Evolutionary conservation across 1,284 basidiomycete species (phyloP).

Genomic region (Cystobasidium pallidum): DNA sequence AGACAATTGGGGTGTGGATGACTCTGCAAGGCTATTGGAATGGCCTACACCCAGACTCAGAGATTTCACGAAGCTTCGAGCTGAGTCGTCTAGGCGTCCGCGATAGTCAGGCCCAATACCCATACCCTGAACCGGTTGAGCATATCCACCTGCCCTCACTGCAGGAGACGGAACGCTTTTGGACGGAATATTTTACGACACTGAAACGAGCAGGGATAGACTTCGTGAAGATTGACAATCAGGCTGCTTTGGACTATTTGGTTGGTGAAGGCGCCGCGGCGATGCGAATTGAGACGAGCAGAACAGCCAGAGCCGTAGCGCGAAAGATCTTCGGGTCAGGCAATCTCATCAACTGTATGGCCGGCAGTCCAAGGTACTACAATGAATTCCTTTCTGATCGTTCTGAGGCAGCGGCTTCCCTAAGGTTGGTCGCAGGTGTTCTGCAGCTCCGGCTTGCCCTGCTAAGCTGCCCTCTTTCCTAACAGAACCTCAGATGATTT

Average conservation of each 20-base stretch:
- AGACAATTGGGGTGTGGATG: constrained; percentile 51
- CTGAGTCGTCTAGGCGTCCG: constrained; percentile 28
- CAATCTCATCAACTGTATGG: constrained; percentile 54
- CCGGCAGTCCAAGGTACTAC: constrained; percentile 45
- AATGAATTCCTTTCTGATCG: constrained; percentile 18
- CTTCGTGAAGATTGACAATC: constrained; percentile 56
- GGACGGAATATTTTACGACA: constrained; percentile 51
- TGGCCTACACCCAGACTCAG: constrained; percentile 45
- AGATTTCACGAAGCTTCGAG: constrained; percentile 42
- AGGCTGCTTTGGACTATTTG: constrained; percentile 50
- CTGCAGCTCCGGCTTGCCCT: neutral
- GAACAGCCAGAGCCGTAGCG: constrained; percentile 49
- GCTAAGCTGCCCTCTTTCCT: constrained; percentile 14
- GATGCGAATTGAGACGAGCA: constrained; percentile 32
- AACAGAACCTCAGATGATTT: constrained; percentile 53
- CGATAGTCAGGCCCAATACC: constrained; percentile 26
- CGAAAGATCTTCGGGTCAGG: constrained; percentile 49
- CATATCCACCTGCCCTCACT: constrained; percentile 47
- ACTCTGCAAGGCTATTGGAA: constrained; percentile 52
- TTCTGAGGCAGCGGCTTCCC: constrained; percentile 17
- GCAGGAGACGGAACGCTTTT: constrained; percentile 49
- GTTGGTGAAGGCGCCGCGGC: constrained; percentile 21
- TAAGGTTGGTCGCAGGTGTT: constrained; percentile 40
- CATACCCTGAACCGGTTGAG: constrained; percentile 7
- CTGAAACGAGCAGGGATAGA: constrained; percentile 52